A percentile compares a stretch with the other conserved stretches of the same genome.
Conservation (phyloP, 148 eudicot species). For the Persicaria tinctoria region DNA sequence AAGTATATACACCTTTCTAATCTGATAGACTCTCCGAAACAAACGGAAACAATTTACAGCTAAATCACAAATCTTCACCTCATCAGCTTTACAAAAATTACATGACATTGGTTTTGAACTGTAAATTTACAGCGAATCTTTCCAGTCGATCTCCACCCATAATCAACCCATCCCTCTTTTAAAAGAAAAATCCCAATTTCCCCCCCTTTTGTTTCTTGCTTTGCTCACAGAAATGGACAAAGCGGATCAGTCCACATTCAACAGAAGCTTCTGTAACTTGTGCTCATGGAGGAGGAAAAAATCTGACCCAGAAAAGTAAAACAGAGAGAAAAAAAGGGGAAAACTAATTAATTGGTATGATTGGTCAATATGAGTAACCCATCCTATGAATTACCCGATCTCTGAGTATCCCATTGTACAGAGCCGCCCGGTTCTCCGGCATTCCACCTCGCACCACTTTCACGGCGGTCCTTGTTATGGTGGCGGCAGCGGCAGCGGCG, state of each 20-base stretch:
- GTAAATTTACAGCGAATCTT: neutral
- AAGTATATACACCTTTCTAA: too few species aligned
- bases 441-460: constrained; percentile 24
- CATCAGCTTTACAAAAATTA: neutral
- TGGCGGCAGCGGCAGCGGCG: constrained; percentile 3
- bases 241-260: neutral
- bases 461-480: constrained; percentile 2
- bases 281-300: neutral
- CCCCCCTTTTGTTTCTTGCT: neutral
- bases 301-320: too few species aligned
- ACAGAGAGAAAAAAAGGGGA: neutral
- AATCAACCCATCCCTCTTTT: too few species aligned
- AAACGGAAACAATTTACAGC: neutral
- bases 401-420: constrained; percentile 69
- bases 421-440: constrained; percentile 65
- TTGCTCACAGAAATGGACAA: neutral
- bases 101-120: neutral
- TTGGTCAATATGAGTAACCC: constrained; percentile 37
- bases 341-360: neutral
- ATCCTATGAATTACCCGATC: constrained; percentile 54
- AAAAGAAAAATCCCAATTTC: neutral
- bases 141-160: neutral
- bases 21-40: too few species aligned
- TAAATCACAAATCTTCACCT: neutral
- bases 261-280: neutral